Conservation (phyloP, 2,329 filamentous ascomycete genomes). For the Fusarium austroafricanum region DNA sequence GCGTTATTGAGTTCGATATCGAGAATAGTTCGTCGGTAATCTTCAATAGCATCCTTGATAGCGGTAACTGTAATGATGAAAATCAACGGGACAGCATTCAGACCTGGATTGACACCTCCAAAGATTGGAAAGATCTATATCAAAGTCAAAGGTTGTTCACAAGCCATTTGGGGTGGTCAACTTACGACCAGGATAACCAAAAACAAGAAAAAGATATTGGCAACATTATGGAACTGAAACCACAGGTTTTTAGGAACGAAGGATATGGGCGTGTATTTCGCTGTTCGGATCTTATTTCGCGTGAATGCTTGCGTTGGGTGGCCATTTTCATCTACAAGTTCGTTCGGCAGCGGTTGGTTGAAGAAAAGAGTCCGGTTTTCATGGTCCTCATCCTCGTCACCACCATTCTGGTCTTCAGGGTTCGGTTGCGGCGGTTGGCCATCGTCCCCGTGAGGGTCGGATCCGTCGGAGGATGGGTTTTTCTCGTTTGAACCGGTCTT, state of each 20-base stretch:
- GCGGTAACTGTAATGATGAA: constrained; percentile 90
- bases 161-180: constrained; percentile 18
- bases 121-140: constrained; percentile 94
- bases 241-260: constrained; percentile 97
- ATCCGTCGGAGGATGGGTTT: constrained; percentile 61
- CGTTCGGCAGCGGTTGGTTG: constrained; percentile 81
- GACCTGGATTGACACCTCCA: constrained; percentile 87
- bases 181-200: constrained; percentile 93
- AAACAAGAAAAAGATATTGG: constrained; percentile 98
- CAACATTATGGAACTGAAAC: constrained; percentile 98
- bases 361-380: constrained; percentile 78
- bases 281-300: constrained; percentile 96
- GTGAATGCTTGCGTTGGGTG: constrained; percentile 76
- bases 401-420: constrained; percentile 50
- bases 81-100: constrained; percentile 92
- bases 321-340: constrained; percentile 84
- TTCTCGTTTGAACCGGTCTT: constrained; percentile 73
- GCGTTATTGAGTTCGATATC: constrained; percentile 98
- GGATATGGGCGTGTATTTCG: constrained; percentile 95
- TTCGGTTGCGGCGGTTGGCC: constrained; percentile 46
- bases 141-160: constrained; percentile 35
- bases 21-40: constrained; percentile 89
- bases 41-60: constrained; percentile 95
- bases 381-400: constrained; percentile 55
- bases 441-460: constrained; percentile 42